Percentiles rank a stretch among this genome's conserved stretches.
Conservation (phyloP, 2,329 filamentous ascomycete genomes). For the Chaetomium globosum region DNA sequence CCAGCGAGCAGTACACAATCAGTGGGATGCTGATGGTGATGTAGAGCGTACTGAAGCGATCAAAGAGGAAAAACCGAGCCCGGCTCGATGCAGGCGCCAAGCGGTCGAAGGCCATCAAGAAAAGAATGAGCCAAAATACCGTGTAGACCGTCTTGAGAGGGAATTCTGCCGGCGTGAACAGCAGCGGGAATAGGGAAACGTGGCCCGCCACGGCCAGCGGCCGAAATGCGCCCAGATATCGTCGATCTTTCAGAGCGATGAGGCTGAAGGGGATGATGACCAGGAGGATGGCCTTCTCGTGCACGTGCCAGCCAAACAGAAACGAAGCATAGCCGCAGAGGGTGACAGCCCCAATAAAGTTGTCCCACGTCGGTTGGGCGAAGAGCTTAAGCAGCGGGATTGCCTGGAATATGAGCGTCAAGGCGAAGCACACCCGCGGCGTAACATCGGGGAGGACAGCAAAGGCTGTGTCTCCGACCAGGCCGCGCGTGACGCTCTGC, state of each 20-base stretch:
- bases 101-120: slow-evolving; percentile 83
- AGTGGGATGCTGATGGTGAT: slow-evolving; percentile 87
- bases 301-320: slow-evolving; percentile 97
- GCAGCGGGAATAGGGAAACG: slow-evolving; percentile 88
- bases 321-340: slow-evolving; percentile 96
- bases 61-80: slow-evolving; percentile 83
- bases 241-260: slow-evolving; percentile 83
- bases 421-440: slow-evolving; percentile 74
- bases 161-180: slow-evolving; percentile 91
- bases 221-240: slow-evolving; percentile 87
- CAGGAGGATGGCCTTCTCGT: slow-evolving; percentile 93
- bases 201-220: slow-evolving; percentile 91
- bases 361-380: slow-evolving; percentile 77
- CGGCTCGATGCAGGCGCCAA: slow-evolving; percentile 80
- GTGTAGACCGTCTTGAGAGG: slow-evolving; percentile 94
- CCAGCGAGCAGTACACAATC: slow-evolving; percentile 81
- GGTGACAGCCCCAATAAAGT: slow-evolving; percentile 84
- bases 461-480: slow-evolving; percentile 92
- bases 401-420: slow-evolving; percentile 81
- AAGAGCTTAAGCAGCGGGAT: slow-evolving; percentile 84
- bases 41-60: slow-evolving; percentile 87
- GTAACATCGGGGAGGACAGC: slow-evolving; percentile 87
- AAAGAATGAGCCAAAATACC: slow-evolving; percentile 84
- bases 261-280: slow-evolving; percentile 95
- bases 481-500: slow-evolving; percentile 85